Conservation (phyloP, 371 early-diverging fungal genomes). For the Rhizomucor pusillus region DNA sequence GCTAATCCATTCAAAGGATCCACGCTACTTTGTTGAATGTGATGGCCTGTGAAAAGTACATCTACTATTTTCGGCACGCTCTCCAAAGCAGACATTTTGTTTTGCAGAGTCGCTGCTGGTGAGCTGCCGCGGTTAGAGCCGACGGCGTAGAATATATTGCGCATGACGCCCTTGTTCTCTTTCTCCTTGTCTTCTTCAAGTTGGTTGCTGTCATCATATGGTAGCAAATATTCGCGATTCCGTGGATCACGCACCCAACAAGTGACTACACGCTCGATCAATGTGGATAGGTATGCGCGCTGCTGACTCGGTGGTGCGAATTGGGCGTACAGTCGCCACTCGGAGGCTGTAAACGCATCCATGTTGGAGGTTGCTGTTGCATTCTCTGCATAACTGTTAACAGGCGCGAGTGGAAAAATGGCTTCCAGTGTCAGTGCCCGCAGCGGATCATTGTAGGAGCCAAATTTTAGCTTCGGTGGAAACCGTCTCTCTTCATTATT, state of each 20-base stretch:
- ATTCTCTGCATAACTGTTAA: slow-evolving; percentile 47
- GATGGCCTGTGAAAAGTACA: slow-evolving; percentile 13
- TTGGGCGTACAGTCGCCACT: slow-evolving; percentile 57
- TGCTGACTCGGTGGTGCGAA: slow-evolving; percentile 57
- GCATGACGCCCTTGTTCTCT: slow-evolving; percentile 14
- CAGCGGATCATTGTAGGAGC: slow-evolving; percentile 74
- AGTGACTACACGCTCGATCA: slow-evolving; percentile 55
- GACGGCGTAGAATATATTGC: slow-evolving; percentile 25
- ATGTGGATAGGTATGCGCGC: slow-evolving; percentile 54
- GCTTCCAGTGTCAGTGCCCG: slow-evolving; percentile 58
- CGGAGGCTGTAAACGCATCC: slow-evolving; percentile 61
- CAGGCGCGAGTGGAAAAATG: slow-evolving; percentile 56
- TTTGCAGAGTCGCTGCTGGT: background rate
- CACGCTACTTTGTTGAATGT: background rate
- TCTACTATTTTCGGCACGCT: slow-evolving; percentile 21
- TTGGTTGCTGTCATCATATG: slow-evolving; percentile 31
- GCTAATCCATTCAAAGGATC: no score
- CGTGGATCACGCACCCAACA: slow-evolving; percentile 62
- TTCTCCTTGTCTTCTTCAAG: background rate
- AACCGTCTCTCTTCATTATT: slow-evolving; percentile 17
- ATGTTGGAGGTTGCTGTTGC: slow-evolving; percentile 46
- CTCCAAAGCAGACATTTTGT: background rate
- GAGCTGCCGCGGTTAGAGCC: slow-evolving; percentile 9
- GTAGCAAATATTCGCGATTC: slow-evolving; percentile 39
- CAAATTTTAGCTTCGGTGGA: slow-evolving; percentile 56